Conservation (phyloP, 345 rosid species). For the Brassica incana region DNA sequence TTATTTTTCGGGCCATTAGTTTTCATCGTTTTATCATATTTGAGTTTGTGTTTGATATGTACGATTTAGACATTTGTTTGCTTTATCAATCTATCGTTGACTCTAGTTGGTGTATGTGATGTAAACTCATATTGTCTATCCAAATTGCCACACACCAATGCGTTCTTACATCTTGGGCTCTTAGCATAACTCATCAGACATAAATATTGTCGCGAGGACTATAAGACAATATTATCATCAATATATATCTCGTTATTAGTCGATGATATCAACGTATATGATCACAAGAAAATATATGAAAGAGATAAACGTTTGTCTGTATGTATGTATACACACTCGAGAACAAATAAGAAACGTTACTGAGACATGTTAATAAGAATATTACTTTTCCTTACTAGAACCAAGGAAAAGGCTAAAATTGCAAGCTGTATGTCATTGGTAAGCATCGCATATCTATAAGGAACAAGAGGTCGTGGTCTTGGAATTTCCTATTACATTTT, state of each 20-base stretch:
- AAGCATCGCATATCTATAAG: background rate
- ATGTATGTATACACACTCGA: background rate
- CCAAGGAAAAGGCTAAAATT: conserved; percentile 7
- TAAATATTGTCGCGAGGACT: background rate
- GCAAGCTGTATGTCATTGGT: conserved; percentile 24
- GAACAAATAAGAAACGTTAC: background rate
- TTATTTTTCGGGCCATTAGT: conserved; percentile 16
- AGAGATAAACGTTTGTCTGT: background rate
- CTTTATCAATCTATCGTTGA: conserved; percentile 21
- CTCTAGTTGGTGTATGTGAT: conserved; percentile 27
- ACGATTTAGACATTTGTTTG: conserved; percentile 37
- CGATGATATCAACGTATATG: background rate
- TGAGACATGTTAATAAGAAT: background rate
- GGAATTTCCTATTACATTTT: conserved; percentile 3
- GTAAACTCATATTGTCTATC: conserved; percentile 18
- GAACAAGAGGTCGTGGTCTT: background rate
- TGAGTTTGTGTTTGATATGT: conserved; percentile 31
- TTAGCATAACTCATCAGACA: background rate
- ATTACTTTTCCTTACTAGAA: background rate
- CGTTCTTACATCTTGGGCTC: background rate
- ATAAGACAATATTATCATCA: background rate
- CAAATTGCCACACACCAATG: background rate
- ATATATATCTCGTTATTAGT: background rate
- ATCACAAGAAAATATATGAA: background rate
- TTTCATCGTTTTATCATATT: conserved; percentile 21